Evolutionary conservation across 2,329 filamentous ascomycete genomes (phyloP).

Genomic region (Ophiostoma sp.): DNA sequence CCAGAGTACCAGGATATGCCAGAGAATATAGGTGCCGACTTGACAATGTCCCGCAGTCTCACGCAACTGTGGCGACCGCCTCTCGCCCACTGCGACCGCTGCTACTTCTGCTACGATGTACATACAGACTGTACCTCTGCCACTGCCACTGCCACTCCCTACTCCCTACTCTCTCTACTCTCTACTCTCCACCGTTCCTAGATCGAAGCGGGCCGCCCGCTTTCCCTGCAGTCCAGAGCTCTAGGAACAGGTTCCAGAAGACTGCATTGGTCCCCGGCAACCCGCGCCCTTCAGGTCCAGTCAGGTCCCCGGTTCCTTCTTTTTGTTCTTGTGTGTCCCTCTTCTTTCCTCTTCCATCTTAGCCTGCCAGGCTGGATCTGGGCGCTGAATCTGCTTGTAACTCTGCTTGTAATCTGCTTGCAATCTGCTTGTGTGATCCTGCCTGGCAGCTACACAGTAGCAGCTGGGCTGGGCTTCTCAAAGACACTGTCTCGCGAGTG

Average conservation of each 20-base stretch:
- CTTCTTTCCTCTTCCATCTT: not conserved
- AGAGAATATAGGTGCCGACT: too few species aligned
- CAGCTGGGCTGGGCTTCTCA: not conserved
- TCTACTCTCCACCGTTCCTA: not conserved
- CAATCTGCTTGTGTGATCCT: not conserved
- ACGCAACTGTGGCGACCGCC: slow-evolving; percentile 5
- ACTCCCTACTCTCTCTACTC: too few species aligned
- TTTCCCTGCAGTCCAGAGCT: not conserved
- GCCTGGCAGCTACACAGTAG: not conserved
- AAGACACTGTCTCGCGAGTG: not conserved
- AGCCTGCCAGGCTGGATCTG: not conserved
- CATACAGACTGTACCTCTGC: too few species aligned
- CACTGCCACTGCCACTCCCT: too few species aligned
- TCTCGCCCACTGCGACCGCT: not conserved
- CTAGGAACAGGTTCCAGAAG: slow-evolving; percentile 1
- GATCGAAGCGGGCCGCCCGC: not conserved
- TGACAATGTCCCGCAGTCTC: not conserved
- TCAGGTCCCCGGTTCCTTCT: not conserved
- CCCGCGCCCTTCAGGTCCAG: not conserved
- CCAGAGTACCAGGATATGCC: too few species aligned
- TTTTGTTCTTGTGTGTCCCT: not conserved
- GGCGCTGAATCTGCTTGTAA: not conserved
- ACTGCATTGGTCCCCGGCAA: not conserved
- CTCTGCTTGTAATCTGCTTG: not conserved
- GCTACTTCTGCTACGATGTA: not conserved